Evolutionary conservation across 768 basidiomycete species (phyloP), one percentile per base, ranked within the genome.

Genomic region (Russula brevipes): DNA sequence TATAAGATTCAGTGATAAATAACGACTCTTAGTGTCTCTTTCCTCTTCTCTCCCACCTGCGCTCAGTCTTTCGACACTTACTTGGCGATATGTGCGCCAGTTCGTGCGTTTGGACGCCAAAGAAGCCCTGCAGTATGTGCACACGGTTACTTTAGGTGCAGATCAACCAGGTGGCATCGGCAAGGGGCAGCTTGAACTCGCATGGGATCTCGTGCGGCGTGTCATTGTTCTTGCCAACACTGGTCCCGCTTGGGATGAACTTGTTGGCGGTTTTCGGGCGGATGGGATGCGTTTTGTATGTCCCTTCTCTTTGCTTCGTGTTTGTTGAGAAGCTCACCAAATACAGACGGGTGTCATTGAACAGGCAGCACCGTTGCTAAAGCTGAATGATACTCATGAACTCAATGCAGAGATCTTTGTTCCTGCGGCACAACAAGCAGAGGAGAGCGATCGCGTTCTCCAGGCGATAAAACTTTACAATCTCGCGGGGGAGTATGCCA

Each of bases 391-490:
- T 67, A 76, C 76, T 55, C 77, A 81, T 33, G 82, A 88, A 54
- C 94, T 89, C 77, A 86, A 94, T 62, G 85, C 86, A 31, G 80
- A 89, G 30, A 91, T 99, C 60, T 87, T 98, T 54, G 77, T 88
- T 63, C 84, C 84, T 6, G 92, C 95, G 0, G 96, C 96, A 0
- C 81, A 81, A 36, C 81, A 91, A 66, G 88, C 89, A 1, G 86
- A 92, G 70, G 82, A 88, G 58, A 94, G 94, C 70, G 87, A 92
- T 70, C 88, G 90, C 38, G 80, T 91, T 44, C 81, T 87, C 2
- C 94, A 98, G 72, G 94, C 94, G 3, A 94, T 98, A 77, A 93
- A 94, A 72, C 78, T 99, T 49, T 98, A 94, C 77, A 95, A 98
- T 75, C 85, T 98, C 42, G 95, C 95, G 1, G 91, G 91, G 39